Evolutionary conservation across 2,329 filamentous ascomycete genomes (phyloP).

Genomic region (Ascochyta lentis): DNA sequence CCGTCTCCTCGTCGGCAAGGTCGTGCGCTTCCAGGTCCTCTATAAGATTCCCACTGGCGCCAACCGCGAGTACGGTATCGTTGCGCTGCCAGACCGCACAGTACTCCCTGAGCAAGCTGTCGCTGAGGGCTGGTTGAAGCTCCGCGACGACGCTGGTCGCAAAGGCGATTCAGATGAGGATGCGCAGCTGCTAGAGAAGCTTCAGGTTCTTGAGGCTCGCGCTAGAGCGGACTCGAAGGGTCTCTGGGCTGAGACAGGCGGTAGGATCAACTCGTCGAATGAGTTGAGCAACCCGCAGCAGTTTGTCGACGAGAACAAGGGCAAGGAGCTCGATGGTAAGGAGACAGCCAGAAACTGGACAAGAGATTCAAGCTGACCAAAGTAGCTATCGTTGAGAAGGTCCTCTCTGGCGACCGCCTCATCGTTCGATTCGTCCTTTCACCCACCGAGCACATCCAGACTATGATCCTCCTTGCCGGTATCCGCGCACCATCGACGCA

Average conservation of each 20-base stretch:
- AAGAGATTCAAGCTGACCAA: conserved; percentile 21
- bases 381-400: conserved; percentile 77
- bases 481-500: conserved; percentile 90
- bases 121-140: conserved; percentile 88
- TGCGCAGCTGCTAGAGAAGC: conserved; percentile 72
- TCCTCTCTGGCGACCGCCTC: conserved; percentile 88
- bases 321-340: conserved; percentile 76
- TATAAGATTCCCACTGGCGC: conserved; percentile 82
- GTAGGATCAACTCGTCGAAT: conserved; percentile 76
- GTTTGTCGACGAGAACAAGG: conserved; percentile 85
- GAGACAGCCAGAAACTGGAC: background rate
- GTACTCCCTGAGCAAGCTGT: conserved; percentile 80
- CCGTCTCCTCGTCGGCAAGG: conserved; percentile 82
- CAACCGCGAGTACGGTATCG: conserved; percentile 86
- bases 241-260: conserved; percentile 73
- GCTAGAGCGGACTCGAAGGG: conserved; percentile 83
- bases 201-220: conserved; percentile 77
- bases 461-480: conserved; percentile 87
- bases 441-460: conserved; percentile 85
- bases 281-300: conserved; percentile 77
- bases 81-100: conserved; percentile 74
- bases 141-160: conserved; percentile 90
- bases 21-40: conserved; percentile 81
- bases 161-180: conserved; percentile 86
- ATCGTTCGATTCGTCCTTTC: conserved; percentile 81